Evolutionary conservation across 2,329 filamentous ascomycete species (phyloP), one percentile per base, ranked within the genome.

Genomic region (Calcarisporium arbuscula): DNA sequence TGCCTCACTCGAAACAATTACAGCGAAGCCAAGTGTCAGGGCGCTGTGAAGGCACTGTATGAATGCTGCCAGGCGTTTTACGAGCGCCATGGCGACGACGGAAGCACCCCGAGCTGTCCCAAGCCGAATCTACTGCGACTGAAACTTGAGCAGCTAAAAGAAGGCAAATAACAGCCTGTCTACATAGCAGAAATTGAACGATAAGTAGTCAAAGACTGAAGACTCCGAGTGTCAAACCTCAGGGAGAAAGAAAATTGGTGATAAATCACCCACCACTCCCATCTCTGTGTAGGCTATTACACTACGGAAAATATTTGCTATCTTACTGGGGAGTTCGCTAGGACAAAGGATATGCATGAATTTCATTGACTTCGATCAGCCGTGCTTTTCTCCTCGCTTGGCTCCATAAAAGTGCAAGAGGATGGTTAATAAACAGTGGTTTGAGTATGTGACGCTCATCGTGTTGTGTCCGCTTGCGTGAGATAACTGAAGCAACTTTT

Each of bases 11-110:
- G 80, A 60, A 89, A 89, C 58, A 79, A 78, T 35, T 96, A 84
- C 65, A 77, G 94, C 40, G 88, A 96, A 61, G 77, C 77, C 28
- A 94, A 80, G 53, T 98, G 92, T 60, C 76, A 82, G 53, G 58
- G 65, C 14, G 68, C 87, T 52, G 74, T 98, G 37, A 81, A 90
- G 56, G 85, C 87, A 4, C 67, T 98, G 17, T 98, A 96, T 60
- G 82, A 92, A 48, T 98, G 92, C 62, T 98, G 92, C 61, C 80
- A 89, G 51, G 74, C 77, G 10, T 95, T 96, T 57, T 96, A 98
- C 62, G 66, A 81, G 49, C 72, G 75, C 38, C 75, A 85, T 40
- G 89, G 92, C 12, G 81, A 94, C 36, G 64, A 78, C 17, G 88
- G 85, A 20, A 78, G 72, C 27, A 84, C 82, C 3, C 77, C 80